These are phyloP conservation scores for Linnemannia zychae DNA, from an alignment of 192 early-diverging fungal genomes.

Conservation along the genomic window DNA sequence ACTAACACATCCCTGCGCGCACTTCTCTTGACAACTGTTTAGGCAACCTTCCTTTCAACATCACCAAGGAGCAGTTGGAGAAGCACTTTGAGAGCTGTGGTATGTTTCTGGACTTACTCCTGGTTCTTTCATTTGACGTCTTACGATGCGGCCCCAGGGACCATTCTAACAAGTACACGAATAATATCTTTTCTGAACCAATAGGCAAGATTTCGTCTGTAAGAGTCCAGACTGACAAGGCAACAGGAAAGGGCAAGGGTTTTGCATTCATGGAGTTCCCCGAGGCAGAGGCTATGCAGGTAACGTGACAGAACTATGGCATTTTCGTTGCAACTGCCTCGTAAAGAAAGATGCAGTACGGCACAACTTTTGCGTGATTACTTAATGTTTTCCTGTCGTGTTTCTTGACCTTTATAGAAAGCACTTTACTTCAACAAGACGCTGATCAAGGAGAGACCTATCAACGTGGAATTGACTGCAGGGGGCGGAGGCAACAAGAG, in stretches of 20 bases:
- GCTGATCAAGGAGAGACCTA: constrained; percentile 71
- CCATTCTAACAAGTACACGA: background rate
- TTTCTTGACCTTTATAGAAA: constrained; percentile 49
- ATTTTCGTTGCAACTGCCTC: background rate
- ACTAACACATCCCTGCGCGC: background rate
- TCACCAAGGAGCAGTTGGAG: constrained; percentile 72
- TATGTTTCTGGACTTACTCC: constrained; percentile 11
- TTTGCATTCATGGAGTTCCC: constrained; percentile 82
- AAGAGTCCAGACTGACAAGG: constrained; percentile 77
- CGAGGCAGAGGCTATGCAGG: constrained; percentile 64
- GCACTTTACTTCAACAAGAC: constrained; percentile 76
- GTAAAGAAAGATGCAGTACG: too few species aligned
- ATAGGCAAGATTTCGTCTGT: constrained; percentile 66
- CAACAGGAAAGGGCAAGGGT: constrained; percentile 77
- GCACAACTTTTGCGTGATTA: too few species aligned
- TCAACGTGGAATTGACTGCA: constrained; percentile 82
- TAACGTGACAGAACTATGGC: constrained; percentile 9
- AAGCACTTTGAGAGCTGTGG: constrained; percentile 71
- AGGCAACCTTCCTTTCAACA: constrained; percentile 75
- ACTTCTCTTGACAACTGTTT: background rate
- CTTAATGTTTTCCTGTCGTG: background rate
- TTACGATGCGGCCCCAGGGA: too few species aligned
- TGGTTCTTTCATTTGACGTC: background rate
- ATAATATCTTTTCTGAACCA: background rate
- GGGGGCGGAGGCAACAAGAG: constrained; percentile 79